Percentiles rank a stretch among this genome's conserved stretches.
phyloP scores from a whole-genome alignment of 2,329 filamentous ascomycete species.

The Paecilomyces fulvus region DNA sequence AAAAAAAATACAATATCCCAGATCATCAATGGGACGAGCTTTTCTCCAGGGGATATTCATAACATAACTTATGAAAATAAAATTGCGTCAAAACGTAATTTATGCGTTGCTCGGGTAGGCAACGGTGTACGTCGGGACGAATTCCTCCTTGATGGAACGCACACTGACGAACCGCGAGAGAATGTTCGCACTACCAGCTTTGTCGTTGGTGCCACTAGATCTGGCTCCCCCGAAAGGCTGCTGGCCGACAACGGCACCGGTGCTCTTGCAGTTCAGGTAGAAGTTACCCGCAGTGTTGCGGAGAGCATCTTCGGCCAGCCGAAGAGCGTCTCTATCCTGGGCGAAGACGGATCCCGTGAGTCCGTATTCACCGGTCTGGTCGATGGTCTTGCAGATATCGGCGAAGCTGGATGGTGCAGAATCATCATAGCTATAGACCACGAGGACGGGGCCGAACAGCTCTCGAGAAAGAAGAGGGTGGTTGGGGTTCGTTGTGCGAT shows the following conservation, averaged over 20 bases:
- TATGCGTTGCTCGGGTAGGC: conserved; percentile 60
- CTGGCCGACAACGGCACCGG: conserved; percentile 63
- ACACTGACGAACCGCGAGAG: conserved; percentile 59
- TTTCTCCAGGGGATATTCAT: background rate
- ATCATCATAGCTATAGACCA: conserved; percentile 72
- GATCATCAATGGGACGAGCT: background rate
- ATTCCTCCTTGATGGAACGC: conserved; percentile 68
- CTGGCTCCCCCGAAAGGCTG: conserved; percentile 63
- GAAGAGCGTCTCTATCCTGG: conserved; percentile 27
- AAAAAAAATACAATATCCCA: background rate
- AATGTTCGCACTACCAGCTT: conserved; percentile 59
- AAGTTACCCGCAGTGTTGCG: conserved; percentile 34
- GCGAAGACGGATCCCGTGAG: conserved; percentile 38
- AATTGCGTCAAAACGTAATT: background rate
- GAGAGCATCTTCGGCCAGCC: conserved; percentile 27
- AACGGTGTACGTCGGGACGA: conserved; percentile 53
- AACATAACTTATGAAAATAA: background rate
- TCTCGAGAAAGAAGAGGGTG: conserved; percentile 70
- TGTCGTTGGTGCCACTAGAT: conserved; percentile 64
- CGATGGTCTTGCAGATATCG: conserved; percentile 46
- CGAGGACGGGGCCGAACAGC: conserved; percentile 73
- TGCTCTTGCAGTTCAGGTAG: conserved; percentile 45
- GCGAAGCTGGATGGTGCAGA: conserved; percentile 48
- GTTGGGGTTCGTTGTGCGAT: conserved; percentile 61
- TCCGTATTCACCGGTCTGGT: conserved; percentile 33